Conservation (phyloP, 352 stramenopile species). For the Globisporangium camurandrum region DNA sequence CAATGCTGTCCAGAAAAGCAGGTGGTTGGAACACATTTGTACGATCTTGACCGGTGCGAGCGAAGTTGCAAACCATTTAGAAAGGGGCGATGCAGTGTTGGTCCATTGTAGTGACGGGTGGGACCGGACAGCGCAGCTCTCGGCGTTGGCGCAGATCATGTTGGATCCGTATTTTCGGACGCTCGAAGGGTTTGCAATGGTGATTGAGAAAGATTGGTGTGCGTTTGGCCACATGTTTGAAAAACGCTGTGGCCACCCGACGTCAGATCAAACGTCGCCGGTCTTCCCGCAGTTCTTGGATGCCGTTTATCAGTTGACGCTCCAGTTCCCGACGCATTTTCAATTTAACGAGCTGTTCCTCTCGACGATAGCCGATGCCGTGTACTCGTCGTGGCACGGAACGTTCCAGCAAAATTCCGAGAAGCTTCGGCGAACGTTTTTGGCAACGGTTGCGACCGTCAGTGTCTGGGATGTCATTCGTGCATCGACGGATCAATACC, state of each 20-base stretch:
- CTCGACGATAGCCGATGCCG: conserved; percentile 91
- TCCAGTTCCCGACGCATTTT: conserved; percentile 93
- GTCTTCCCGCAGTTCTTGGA: conserved; percentile 86
- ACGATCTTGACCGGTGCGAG: conserved; percentile 90
- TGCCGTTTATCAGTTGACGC: conserved; percentile 79
- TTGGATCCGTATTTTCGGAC: conserved; percentile 76
- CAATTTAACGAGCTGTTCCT: conserved; percentile 95
- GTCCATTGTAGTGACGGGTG: conserved; percentile 84
- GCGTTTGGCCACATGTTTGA: conserved; percentile 81
- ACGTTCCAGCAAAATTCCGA: conserved; percentile 90
- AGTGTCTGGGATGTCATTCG: conserved; percentile 84
- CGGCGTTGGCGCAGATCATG: conserved; percentile 56
- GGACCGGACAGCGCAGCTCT: conserved; percentile 89
- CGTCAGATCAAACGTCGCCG: conserved; percentile 70
- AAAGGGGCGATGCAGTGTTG: conserved; percentile 77
- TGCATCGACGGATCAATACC: conserved; percentile 70
- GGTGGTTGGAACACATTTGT: conserved; percentile 95
- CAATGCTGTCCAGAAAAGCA: conserved; percentile 96
- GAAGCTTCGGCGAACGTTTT: conserved; percentile 52
- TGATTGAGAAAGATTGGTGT: conserved; percentile 84
- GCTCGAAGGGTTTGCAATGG: conserved; percentile 68
- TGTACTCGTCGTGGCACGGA: conserved; percentile 96
- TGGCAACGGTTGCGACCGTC: conserved; percentile 57
- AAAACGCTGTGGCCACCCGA: conserved; percentile 62
- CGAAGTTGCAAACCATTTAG: conserved; percentile 88